Base-by-base conservation (phyloP, 257 asterid species). In the Penstemon eatonii region DNA sequence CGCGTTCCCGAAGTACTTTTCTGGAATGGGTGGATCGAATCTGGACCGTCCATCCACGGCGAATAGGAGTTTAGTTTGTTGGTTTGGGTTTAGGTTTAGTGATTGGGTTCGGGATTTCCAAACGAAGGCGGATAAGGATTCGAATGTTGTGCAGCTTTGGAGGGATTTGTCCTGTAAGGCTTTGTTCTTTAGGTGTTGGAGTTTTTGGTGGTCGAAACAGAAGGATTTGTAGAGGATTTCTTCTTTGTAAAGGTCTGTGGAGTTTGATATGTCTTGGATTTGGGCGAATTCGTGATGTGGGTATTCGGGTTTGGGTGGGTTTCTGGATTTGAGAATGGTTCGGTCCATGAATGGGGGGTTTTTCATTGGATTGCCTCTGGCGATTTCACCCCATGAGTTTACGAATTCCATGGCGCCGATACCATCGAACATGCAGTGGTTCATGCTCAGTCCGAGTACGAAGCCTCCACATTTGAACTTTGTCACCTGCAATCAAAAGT, bases 401-500 rank as follows among this genome's bases (percentile, higher is more conserved):
- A 89, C 95, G 68, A 89, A 92, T 44, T 87, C 95, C 98, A 89
- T 92, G 0, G 98, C 98, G 0, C 87, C 95, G 52, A 87, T 88
- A 43, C 98, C 98, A 59, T 89, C 97, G 59, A 87, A 84, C 96
- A 92, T 87, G 61, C 96, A 86, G 58, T 92, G 98, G 69, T 92
- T 92, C 95, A 87, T 85, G 78, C 97, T 85, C 65, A 92, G 13
- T 8, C 98, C 96, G 0, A 92, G 80, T 42, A 85, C 97, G 65
- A 92, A 92, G 15, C 98, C 98, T 37, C 98, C 96, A 79, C 96
- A 87, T 66, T 86, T 84, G 91, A 92, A 92, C 75, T 85, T 84
- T 2, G 98, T 92, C 70, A 86, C 95, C 96, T 91, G 77, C 18
- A 54, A 63, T 5, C 0, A 18, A 56, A 52, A 41, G 5, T 11